A percentile compares a stretch with the other conserved stretches of the same genome.
Evolutionary conservation across 2,329 filamentous ascomycete species (phyloP).

Genomic region (Trichoderma semiorbis): DNA sequence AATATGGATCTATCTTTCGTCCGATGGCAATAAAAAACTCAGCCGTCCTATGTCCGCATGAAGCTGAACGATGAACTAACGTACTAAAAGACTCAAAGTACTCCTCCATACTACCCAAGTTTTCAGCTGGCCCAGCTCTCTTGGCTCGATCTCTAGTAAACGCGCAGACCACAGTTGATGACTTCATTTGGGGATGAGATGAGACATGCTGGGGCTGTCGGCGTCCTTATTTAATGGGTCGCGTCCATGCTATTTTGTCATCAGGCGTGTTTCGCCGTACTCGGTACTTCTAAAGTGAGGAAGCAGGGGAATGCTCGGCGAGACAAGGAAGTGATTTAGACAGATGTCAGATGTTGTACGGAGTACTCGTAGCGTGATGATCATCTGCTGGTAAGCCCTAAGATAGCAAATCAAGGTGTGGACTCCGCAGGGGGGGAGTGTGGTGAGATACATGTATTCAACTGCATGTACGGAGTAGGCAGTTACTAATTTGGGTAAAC

Average conservation of each 20-base stretch:
- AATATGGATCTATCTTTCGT: not conserved
- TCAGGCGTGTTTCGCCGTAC: not conserved
- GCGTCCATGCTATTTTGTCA: not conserved
- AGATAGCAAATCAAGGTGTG: not conserved
- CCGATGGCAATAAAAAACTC: not conserved
- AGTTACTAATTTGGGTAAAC: not conserved
- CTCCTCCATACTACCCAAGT: not conserved
- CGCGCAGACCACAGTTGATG: not conserved
- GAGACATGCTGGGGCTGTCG: not conserved
- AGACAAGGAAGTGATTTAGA: not conserved
- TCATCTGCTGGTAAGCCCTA: not conserved
- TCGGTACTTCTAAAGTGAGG: not conserved
- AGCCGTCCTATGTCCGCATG: not conserved
- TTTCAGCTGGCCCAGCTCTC: not conserved
- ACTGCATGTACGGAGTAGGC: not conserved
- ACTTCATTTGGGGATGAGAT: not conserved
- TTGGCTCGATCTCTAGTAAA: not conserved
- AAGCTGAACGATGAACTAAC: not conserved
- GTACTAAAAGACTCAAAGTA: not conserved
- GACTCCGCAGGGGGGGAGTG: not conserved
- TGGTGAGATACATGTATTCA: not conserved
- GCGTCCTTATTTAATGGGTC: not conserved
- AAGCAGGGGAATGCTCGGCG: not conserved
- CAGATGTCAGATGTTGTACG: not conserved
- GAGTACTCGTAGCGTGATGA: not conserved